phyloP scores from a whole-genome alignment of 352 stramenopile species.

The Globisporangium nagaii region DNA sequence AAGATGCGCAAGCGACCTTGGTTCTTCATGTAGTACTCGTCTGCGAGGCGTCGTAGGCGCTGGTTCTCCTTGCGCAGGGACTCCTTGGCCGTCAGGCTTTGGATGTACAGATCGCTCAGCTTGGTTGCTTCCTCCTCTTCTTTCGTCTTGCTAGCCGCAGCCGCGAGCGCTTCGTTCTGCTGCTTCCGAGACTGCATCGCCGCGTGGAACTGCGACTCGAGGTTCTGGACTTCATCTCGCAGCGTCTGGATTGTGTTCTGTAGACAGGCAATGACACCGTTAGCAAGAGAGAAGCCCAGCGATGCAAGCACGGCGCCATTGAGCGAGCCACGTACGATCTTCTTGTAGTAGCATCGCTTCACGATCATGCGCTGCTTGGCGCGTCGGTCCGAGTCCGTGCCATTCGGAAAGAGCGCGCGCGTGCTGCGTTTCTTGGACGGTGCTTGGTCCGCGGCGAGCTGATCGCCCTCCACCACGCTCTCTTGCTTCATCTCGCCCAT shows the following conservation, averaged over 20 bases:
- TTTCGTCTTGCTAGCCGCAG: slow-evolving; percentile 2
- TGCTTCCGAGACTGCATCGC: slow-evolving; percentile 30
- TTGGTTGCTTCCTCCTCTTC: slow-evolving; percentile 14
- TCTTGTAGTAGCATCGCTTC: slow-evolving; percentile 76
- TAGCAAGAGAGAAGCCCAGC: not conserved
- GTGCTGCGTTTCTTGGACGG: slow-evolving; percentile 43
- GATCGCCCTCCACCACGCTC: not conserved
- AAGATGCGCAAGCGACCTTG: slow-evolving; percentile 53
- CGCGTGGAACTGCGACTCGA: slow-evolving; percentile 34
- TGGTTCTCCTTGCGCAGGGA: slow-evolving; percentile 56
- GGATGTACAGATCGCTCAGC: slow-evolving; percentile 33
- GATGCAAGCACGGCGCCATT: not conserved
- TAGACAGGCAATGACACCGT: slow-evolving; percentile 5
- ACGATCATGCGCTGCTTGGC: slow-evolving; percentile 69
- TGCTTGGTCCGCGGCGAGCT: slow-evolving; percentile 1
- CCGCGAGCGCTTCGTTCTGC: slow-evolving; percentile 19
- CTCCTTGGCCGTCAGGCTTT: slow-evolving; percentile 45
- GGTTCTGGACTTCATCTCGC: slow-evolving; percentile 33
- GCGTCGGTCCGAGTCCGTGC: slow-evolving; percentile 47
- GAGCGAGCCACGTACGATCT: slow-evolving; percentile 50
- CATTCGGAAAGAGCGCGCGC: slow-evolving; percentile 23
- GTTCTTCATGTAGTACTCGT: slow-evolving; percentile 82
- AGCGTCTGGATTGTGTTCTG: slow-evolving; percentile 69
- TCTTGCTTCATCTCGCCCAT: slow-evolving; percentile 13
- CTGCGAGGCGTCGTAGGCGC: slow-evolving; percentile 49